These are phyloP conservation scores for Hippophae gyantsensis DNA, from an alignment of 306 rosid species.

Conservation along the genomic window DNA sequence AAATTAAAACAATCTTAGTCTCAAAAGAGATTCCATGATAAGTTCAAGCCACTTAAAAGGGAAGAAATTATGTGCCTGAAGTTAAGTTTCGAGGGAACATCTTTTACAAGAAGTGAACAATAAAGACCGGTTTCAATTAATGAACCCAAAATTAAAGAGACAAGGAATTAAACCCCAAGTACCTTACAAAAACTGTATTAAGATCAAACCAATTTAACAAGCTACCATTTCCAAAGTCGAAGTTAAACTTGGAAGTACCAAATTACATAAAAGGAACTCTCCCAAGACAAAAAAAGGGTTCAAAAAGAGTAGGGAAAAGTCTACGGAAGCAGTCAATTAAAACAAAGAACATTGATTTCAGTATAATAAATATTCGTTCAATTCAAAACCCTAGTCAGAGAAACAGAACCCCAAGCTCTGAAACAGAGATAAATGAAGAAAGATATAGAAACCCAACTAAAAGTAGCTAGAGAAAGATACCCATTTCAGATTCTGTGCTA, in stretches of 20 bases:
- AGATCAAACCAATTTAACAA: conserved; percentile 43
- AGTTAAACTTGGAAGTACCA: conserved; percentile 48
- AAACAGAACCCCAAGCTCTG: conserved; percentile 40
- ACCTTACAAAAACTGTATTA: conserved; percentile 35
- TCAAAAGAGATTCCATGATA: not conserved
- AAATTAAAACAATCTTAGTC: conserved; percentile 14
- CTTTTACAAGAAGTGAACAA: conserved; percentile 9
- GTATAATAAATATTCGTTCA: conserved; percentile 45
- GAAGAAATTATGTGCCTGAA: not conserved
- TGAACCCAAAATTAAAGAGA: conserved; percentile 24
- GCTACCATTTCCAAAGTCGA: conserved; percentile 68
- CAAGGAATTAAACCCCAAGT: conserved; percentile 26
- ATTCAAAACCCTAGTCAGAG: conserved; percentile 93
- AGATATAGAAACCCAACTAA: conserved; percentile 29
- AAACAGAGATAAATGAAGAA: conserved; percentile 15
- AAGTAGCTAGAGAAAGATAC: conserved; percentile 66
- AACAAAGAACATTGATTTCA: conserved; percentile 52
- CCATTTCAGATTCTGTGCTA: conserved; percentile 73
- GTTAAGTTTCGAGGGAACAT: conserved; percentile 12
- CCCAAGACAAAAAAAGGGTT: conserved; percentile 38
- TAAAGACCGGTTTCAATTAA: conserved; percentile 24
- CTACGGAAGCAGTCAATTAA: conserved; percentile 42
- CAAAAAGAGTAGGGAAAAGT: conserved; percentile 42
- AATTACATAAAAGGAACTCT: conserved; percentile 40
- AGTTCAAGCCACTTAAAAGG: conserved; percentile 4